Conservation (phyloP, 768 basidiomycete genomes). For the Boletus patriciae region DNA sequence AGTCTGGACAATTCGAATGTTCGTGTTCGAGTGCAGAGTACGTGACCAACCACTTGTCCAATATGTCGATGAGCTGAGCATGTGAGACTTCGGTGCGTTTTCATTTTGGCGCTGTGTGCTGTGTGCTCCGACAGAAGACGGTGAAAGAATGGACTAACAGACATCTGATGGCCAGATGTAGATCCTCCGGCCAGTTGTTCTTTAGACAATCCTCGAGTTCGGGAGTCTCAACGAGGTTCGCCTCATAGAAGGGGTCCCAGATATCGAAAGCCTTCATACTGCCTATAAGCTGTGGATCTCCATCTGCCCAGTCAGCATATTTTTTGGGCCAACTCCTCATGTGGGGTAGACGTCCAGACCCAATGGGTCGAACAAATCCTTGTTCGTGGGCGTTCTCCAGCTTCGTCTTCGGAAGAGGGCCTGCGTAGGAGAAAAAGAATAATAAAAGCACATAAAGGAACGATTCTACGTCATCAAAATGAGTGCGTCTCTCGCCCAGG, state of each 20-base stretch:
- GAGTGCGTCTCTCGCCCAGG: slow-evolving; percentile 4
- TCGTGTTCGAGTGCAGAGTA: background rate
- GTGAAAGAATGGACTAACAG: too few species aligned
- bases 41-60: slow-evolving; percentile 3
- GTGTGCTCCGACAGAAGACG: too few species aligned
- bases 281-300: background rate
- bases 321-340: slow-evolving; percentile 3
- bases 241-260: too few species aligned
- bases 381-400: background rate
- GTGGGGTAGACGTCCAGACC: background rate
- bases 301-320: background rate
- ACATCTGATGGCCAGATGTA: background rate
- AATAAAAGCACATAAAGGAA: slow-evolving; percentile 17
- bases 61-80: background rate
- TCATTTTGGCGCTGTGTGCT: too few species aligned
- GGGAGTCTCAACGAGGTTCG: background rate
- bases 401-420: background rate
- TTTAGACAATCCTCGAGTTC: background rate
- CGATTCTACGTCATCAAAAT: slow-evolving; percentile 16
- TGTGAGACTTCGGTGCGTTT: background rate
- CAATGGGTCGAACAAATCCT: slow-evolving; percentile 1
- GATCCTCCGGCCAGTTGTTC: background rate
- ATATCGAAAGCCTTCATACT: background rate
- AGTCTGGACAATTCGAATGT: background rate
- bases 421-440: slow-evolving; percentile 13